Percentiles rank a stretch among this genome's conserved stretches.
Evolutionary conservation across 768 basidiomycete species (phyloP).

Genomic region (Hericium coralloides): DNA sequence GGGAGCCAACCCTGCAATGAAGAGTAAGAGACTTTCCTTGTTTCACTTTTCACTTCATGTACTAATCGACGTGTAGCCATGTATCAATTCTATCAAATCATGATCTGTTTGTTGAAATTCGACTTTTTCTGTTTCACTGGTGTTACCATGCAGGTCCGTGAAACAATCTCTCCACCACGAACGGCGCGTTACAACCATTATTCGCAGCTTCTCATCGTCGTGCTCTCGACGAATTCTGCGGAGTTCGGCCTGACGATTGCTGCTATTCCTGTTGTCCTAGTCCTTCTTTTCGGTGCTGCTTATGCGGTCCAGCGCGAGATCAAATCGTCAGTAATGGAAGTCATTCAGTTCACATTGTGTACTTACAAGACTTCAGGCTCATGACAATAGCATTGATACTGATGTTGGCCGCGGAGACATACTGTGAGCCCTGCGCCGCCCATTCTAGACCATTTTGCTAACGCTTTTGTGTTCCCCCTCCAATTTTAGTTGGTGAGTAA

Average conservation of each 20-base stretch:
- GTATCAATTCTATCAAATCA: slow-evolving; percentile 84
- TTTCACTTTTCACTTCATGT: neutral
- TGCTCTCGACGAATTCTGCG: slow-evolving; percentile 49
- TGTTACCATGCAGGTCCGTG: slow-evolving; percentile 75
- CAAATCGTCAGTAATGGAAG: slow-evolving; percentile 44
- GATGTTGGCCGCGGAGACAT: slow-evolving; percentile 70
- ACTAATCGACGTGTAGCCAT: slow-evolving; percentile 41
- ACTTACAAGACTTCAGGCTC: slow-evolving; percentile 34
- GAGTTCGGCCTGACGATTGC: slow-evolving; percentile 80
- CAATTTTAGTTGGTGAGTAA: neutral
- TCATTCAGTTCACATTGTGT: neutral
- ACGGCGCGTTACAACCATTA: neutral
- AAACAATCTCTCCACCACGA: neutral
- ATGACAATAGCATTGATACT: slow-evolving; percentile 64
- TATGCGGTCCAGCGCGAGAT: slow-evolving; percentile 74
- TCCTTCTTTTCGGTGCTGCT: slow-evolving; percentile 55
- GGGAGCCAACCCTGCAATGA: slow-evolving; percentile 78
- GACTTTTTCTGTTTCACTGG: slow-evolving; percentile 84
- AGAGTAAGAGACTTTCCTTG: slow-evolving; percentile 39
- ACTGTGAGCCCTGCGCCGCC: slow-evolving; percentile 43
- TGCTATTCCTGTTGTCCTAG: slow-evolving; percentile 72
- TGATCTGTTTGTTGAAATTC: slow-evolving; percentile 83
- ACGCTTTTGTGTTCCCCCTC: too few species aligned
- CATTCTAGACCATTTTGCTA: neutral
- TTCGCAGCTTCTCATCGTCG: slow-evolving; percentile 71